phyloP scores from a whole-genome alignment of 2,329 filamentous ascomycete species.

The Podosphaera xanthii region DNA sequence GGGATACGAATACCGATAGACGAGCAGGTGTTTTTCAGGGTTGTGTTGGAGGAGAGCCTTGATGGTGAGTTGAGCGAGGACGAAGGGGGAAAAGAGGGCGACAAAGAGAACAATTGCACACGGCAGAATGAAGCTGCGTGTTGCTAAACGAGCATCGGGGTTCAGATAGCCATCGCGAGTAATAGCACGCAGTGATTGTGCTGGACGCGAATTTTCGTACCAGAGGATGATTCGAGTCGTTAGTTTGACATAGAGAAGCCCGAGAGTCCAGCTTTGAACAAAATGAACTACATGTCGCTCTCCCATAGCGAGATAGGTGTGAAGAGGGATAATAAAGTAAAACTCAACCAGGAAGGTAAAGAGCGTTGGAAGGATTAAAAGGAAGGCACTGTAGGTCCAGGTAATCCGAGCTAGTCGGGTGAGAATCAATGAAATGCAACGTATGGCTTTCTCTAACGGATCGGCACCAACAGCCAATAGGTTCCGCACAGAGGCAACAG shows the following conservation, averaged over 20 bases:
- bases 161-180: conserved; percentile 53
- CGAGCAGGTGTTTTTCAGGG: conserved; percentile 12
- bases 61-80: conserved; percentile 30
- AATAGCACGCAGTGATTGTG: conserved; percentile 51
- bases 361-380: conserved; percentile 59
- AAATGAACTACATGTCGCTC: conserved; percentile 54
- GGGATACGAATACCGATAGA: conserved; percentile 55
- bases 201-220: conserved; percentile 45
- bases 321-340: conserved; percentile 64
- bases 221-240: conserved; percentile 44
- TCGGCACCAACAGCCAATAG: conserved; percentile 10
- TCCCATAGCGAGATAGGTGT: conserved; percentile 13
- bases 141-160: conserved; percentile 59
- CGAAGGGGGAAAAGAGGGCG: conserved; percentile 42
- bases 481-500: conserved; percentile 15
- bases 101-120: conserved; percentile 34
- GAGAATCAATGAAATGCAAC: conserved; percentile 5
- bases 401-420: conserved; percentile 23
- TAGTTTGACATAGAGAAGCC: conserved; percentile 74
- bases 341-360: conserved; percentile 65
- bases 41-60: conserved; percentile 15
- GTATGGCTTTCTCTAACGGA: conserved; percentile 12
- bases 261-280: conserved; percentile 84
- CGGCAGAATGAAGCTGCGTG: conserved; percentile 69
- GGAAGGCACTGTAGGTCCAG: conserved; percentile 56